Base-by-base conservation (phyloP, 805 yeast species). In the Kodamaea fukazawae region DNA sequence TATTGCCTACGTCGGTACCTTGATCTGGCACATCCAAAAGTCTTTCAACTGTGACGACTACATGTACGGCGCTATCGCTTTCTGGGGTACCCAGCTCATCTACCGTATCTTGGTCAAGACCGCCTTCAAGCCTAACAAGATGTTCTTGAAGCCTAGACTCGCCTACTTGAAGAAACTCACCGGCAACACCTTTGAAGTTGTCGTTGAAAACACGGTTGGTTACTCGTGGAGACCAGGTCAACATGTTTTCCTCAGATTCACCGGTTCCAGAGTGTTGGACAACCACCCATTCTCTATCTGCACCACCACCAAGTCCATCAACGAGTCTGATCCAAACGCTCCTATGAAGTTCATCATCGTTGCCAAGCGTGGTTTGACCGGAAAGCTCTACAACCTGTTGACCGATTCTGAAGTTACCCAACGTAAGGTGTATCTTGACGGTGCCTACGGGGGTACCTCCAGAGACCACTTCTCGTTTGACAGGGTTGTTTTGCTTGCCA, bases 281-380 rank as follows among this genome's bases (percentile, higher is more conserved):
- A 75, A 70, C 45, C 83, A 78, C 55, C 83, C 83, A 9, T 78
- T 78, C 49, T 75, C 81, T 1, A 69, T 76, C 7, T 45, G 71
- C 18, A 67, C 73, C 3, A 46, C 61, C 17, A 26, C 25, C 9
- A 54, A 51, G 5, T 7, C 26, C 11, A 9, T 9, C 3, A 29
- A 34, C 11, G 20, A 27, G 3, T 51, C 53, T 1, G 55, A 46
- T 12, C 49, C 49, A 2, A 29, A 41, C 2, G 47, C 52, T 6
- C 61, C 63, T 9, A 50, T 77, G 56, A 70, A 66, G 46, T 60
- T 78, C 29, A 54, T 77, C 5, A 60, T 78, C 3, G 62, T 70
- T 22, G 71, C 78, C 0, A 63, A 67, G 41, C 56, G 54, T 3
- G 83, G 83, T 0, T 54, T 76, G 32, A 77, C 83, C 1, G 57